Base-by-base conservation (phyloP, 2,329 filamentous ascomycete genomes). In the Sporothrix phasma region DNA sequence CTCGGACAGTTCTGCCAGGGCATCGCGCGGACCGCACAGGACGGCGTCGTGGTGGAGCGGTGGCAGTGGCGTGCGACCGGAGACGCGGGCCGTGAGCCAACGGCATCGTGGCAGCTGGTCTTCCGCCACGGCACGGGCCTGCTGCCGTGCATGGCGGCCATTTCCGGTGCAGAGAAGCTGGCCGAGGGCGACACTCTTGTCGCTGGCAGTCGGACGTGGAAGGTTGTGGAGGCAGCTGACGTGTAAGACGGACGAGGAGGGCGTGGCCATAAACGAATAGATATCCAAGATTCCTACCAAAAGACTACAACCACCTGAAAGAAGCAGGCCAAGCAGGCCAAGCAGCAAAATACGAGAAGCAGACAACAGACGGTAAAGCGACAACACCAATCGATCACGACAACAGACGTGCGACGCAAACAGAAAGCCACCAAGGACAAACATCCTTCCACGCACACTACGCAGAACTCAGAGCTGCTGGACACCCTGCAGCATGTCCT, bases 1-100 rank as follows among this genome's bases (percentile, higher is more conserved):
- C 70, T 87, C 1, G 85, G 83, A 0, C 74, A 77, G 64, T 80
- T 76, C 66, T 81, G 78, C 43, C 85, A 88, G 74, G 84, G 81
- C 0, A 70, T 88, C 4, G 37, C 84, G 59, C 77, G 81, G 66
- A 71, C 73, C 1, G 79, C 77, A 0, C 71, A 74, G 0, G 68
- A 72, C n/a, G 61, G 58, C 5, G 69, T 82, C 11, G 74, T 77
- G 22, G 74, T 79, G 1, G 85, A 87, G 76, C 75, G 83, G 62
- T 86, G 84, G 84, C 75, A 77, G 68, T 82, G 76, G 68, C 19
- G 22, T 26, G 34, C 47, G 53, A 43, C 54, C n/a, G 39, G 41
- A 13, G 39, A 58, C 15, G 41, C 10, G 2, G 43, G 13, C 24
- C 24, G 26, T 10, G 8, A 1, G 10, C 34, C 34, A 2, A 3